Evolutionary conservation across 208 protist species (phyloP), one percentile per base, ranked within the genome.

Genomic region (Herpetomonas tarakana): DNA sequence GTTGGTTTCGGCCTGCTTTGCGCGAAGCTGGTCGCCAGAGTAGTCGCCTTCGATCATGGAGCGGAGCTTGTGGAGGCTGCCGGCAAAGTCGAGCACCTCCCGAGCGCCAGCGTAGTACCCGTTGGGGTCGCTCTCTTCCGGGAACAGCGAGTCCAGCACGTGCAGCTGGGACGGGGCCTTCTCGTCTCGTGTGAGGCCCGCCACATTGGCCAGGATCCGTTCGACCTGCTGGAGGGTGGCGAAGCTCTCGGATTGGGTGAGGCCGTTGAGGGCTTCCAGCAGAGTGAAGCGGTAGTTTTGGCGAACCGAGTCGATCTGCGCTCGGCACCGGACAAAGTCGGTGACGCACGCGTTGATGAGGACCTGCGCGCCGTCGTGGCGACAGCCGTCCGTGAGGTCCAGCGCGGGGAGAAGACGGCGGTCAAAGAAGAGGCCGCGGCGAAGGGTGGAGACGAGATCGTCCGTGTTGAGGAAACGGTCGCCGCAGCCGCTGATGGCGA

Each of bases 221-320:
- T 94, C 84, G 6, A 68, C 68, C 41, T 83, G 73, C 55, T 87
- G 84, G 30, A 96, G 77, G 53, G 92, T 78, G 6, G 75, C 69
- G 64, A 83, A 96, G 58, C 79, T 88, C 61, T 91, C 77, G 19
- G 86, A 93, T 70, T 94, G 86, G 28, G 78, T 89, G 49, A 96
- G 74, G 29, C 91, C 91, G 72, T 96, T 96, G n/a, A 92, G 77
- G 41, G 92, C 78, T 61, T 94, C 83, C 38, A 96, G 84, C 25
- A 85, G 58, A 9, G 86, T 91, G 65, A 91, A 89, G 65, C 81
- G 81, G 71, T 88, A 93, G 70, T 91, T 90, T 11, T 71, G 80
- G 31, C 86, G 81, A 18, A 73, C 73, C 14, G 81, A 81, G 66
- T 91, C 81, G 61, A 92, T 80, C 74, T 96, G 88, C 26, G 91